Evolutionary conservation across 129 eudicot species (phyloP).

Genomic region (Deinandra increscens): DNA sequence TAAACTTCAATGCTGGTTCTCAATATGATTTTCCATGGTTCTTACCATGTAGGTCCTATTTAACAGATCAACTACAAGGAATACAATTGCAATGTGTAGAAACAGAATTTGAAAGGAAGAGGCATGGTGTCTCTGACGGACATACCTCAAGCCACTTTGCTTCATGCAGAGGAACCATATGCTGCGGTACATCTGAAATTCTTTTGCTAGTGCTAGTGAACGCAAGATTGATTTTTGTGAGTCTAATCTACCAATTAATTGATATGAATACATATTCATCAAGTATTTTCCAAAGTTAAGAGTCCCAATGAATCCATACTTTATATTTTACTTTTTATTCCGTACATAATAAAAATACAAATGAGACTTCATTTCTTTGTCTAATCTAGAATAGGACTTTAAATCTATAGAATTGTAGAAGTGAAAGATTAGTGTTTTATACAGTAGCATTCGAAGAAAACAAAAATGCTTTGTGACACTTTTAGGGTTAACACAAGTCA

Average conservation of each 20-base stretch:
- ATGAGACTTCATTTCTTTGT: too few species aligned
- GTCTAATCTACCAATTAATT: too few species aligned
- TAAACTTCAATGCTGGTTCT: conserved; percentile 15
- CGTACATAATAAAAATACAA: too few species aligned
- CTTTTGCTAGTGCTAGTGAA: conserved; percentile 5
- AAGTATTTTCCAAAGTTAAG: too few species aligned
- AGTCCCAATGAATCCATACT: too few species aligned
- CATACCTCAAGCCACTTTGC: conserved; percentile 60
- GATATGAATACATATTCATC: too few species aligned
- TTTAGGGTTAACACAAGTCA: not conserved
- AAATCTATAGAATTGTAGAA: too few species aligned
- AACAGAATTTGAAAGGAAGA: conserved; percentile 69
- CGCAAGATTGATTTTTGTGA: too few species aligned
- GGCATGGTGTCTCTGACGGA: conserved; percentile 66
- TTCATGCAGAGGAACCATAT: conserved; percentile 81
- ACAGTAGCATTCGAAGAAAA: too few species aligned
- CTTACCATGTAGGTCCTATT: conserved; percentile 63
- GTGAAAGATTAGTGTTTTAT: too few species aligned
- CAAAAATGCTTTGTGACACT: not conserved
- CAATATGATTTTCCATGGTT: conserved; percentile 33
- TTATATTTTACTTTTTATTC: too few species aligned
- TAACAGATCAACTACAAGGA: conserved; percentile 63
- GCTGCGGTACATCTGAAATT: conserved; percentile 66
- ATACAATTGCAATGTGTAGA: conserved; percentile 49
- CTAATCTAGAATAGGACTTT: too few species aligned